Base-by-base conservation (phyloP, 2,329 filamentous ascomycete species). In the Cladophialophora chaetospira region DNA sequence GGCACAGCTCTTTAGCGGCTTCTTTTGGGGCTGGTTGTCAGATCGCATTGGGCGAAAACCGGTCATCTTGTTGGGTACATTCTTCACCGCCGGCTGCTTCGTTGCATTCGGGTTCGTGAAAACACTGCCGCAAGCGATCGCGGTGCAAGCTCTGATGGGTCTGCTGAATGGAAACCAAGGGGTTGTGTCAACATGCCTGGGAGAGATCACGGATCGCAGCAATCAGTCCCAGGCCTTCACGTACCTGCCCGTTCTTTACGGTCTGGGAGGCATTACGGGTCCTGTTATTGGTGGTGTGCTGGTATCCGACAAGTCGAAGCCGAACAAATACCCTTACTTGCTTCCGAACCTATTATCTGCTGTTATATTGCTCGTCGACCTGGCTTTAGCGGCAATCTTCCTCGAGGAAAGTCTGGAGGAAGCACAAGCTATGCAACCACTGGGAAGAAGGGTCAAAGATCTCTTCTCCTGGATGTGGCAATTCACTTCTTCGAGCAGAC, bases 241-340 rank as follows among this genome's bases (percentile, higher is more conserved):
- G 1, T 99, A 96, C 76, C 78, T 99, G 38, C 94, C 94, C 0
- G 88, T 97, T 35, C 87, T 97, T n/a, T 99, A 99, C 72, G 93
- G 93, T 3, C 79, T 99, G 29, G 94, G 94, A 15, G 90, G 89
- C 40, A 96, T 99, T 60, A 94, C 92, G 0, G 94, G 94, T 0
- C 94, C 94, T 0, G 85, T 95, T 1, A 75, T 97, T n/a, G 94
- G 94, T 11, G 94, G 94, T 0, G 71, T 97, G 36, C 74, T 97
- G 53, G 88, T 96, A 0, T 83, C 86, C 64, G 72, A 79, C 23
- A 71, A 74, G 17, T 75, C 75, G 25, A 69, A 77, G 45, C 70
- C 75, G 23, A 82, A 83, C 45, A 77, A 79, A 1, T 93, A 90
- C 70, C 94, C 94, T 0, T 99, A 95, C 66, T 78, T 97, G 3